These are phyloP conservation scores for Dactylellina haptotyla DNA, from an alignment of 2,329 filamentous ascomycete species.

Conservation along the genomic window DNA sequence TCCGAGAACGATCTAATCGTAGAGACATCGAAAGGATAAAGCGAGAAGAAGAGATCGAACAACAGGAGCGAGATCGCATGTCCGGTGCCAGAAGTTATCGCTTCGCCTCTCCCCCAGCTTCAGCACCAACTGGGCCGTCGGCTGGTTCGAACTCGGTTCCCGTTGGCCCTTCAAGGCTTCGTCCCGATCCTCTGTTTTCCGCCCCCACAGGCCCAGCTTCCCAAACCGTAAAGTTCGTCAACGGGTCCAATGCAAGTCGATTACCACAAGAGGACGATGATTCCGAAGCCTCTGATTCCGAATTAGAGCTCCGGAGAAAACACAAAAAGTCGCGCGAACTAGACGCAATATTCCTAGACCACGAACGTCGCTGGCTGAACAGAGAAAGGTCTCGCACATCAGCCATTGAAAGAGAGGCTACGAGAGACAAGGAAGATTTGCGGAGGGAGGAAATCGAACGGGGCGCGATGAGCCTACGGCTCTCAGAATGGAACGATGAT, in stretches of 20 bases:
- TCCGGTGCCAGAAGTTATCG: slow-evolving; percentile 72
- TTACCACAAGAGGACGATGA: slow-evolving; percentile 76
- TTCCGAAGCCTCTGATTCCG: slow-evolving; percentile 85
- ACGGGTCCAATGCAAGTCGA: slow-evolving; percentile 74
- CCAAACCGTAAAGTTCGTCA: slow-evolving; percentile 71
- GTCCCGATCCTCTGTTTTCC: slow-evolving; percentile 38
- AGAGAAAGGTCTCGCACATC: slow-evolving; percentile 84
- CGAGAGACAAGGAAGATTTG: slow-evolving; percentile 79
- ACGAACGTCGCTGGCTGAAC: slow-evolving; percentile 89
- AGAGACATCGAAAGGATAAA: slow-evolving; percentile 87
- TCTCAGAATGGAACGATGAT: slow-evolving; percentile 90
- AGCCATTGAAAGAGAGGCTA: slow-evolving; percentile 84
- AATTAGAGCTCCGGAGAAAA: slow-evolving; percentile 77
- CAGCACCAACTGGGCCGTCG: slow-evolving; percentile 71
- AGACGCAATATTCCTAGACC: slow-evolving; percentile 83
- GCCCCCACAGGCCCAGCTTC: slow-evolving; percentile 43
- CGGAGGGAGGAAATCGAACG: slow-evolving; percentile 72
- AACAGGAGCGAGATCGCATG: slow-evolving; percentile 80
- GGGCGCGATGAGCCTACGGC: slow-evolving; percentile 75
- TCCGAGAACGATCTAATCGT: slow-evolving; percentile 88
- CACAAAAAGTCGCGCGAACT: slow-evolving; percentile 78
- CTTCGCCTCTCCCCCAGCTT: slow-evolving; percentile 75
- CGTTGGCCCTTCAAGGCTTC: slow-evolving; percentile 73
- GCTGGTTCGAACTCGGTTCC: slow-evolving; percentile 78
- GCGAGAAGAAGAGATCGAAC: slow-evolving; percentile 91